phyloP scores from a whole-genome alignment of 305 asterid genomes.

The Rubia peregrina region DNA sequence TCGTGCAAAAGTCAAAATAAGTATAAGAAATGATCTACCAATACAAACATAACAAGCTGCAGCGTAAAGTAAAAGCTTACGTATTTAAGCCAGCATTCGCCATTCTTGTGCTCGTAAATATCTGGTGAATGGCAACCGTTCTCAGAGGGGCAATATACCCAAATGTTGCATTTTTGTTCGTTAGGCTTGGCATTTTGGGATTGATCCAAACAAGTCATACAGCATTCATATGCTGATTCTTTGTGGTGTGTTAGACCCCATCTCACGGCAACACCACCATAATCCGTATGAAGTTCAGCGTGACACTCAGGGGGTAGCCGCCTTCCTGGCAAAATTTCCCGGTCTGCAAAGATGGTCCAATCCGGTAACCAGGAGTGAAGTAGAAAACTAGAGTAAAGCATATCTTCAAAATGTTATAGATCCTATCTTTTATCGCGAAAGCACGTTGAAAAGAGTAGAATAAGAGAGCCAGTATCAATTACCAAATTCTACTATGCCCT shows the following conservation, averaged over 20 bases:
- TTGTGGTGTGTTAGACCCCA: slow-evolving; percentile 95
- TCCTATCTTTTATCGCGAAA: slow-evolving; percentile 2
- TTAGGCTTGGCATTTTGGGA: slow-evolving; percentile 60
- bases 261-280: slow-evolving; percentile 73
- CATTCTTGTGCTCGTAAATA: slow-evolving; percentile 63
- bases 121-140: slow-evolving; percentile 82
- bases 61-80: slow-evolving; percentile 30
- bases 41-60: background rate
- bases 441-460: background rate
- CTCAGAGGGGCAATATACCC: slow-evolving; percentile 88
- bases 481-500: slow-evolving; percentile 78
- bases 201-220: slow-evolving; percentile 80
- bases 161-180: slow-evolving; percentile 60
- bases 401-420: background rate
- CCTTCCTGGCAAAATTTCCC: slow-evolving; percentile 58
- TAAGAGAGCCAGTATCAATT: slow-evolving; percentile 13
- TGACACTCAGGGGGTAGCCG: slow-evolving; percentile 80
- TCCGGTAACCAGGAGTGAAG: background rate
- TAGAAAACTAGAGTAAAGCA: background rate
- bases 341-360: slow-evolving; percentile 37
- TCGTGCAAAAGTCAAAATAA: slow-evolving; percentile 14
- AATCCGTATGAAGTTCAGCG: slow-evolving; percentile 74
- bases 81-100: slow-evolving; percentile 91
- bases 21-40: background rate
- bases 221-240: slow-evolving; percentile 89